phyloP scores from a whole-genome alignment of 768 basidiomycete species.

The Calocera viscosa region DNA sequence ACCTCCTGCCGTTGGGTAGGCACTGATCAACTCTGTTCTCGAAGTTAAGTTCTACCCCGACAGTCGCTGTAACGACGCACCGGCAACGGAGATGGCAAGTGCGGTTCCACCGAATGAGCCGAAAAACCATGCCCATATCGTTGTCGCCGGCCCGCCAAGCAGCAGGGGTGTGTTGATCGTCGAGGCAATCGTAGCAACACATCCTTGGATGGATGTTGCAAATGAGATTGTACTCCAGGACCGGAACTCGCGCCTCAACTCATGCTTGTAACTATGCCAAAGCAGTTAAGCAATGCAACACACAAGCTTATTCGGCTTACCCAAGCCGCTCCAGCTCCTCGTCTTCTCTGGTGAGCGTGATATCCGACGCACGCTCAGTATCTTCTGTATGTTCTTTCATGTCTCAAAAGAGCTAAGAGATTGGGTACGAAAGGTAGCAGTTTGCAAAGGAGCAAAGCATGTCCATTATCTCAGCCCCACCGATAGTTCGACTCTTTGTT shows the following conservation, averaged over 20 bases:
- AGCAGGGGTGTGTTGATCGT: constrained; percentile 32
- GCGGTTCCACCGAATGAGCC: constrained; percentile 20
- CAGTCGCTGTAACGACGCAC: constrained; percentile 14
- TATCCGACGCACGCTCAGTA: not conserved
- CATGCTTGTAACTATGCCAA: not conserved
- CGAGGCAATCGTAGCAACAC: constrained; percentile 26
- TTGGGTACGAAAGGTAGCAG: too few relatives aligned
- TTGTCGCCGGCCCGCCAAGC: constrained; percentile 29
- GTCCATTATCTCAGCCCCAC: too few relatives aligned
- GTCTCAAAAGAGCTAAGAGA: not conserved
- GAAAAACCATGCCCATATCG: constrained; percentile 32
- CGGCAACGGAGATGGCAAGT: constrained; percentile 3
- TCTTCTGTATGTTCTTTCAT: not conserved
- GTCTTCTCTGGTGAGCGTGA: not conserved
- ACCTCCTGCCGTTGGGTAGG: constrained; percentile 33
- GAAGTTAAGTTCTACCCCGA: constrained; percentile 17
- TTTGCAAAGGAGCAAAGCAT: too few relatives aligned
- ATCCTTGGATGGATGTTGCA: constrained; percentile 22
- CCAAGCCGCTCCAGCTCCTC: not conserved
- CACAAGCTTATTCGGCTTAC: not conserved
- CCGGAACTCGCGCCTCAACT: constrained; percentile 10
- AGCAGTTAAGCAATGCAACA: too few relatives aligned
- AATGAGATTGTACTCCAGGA: constrained; percentile 26
- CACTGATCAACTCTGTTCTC: constrained; percentile 27
- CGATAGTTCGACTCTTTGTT: too few relatives aligned